Percentiles rank a stretch among this genome's conserved stretches.
These are phyloP conservation scores for Paxillus ammoniavirescens DNA, from an alignment of 768 basidiomycete species.

Conservation along the genomic window DNA sequence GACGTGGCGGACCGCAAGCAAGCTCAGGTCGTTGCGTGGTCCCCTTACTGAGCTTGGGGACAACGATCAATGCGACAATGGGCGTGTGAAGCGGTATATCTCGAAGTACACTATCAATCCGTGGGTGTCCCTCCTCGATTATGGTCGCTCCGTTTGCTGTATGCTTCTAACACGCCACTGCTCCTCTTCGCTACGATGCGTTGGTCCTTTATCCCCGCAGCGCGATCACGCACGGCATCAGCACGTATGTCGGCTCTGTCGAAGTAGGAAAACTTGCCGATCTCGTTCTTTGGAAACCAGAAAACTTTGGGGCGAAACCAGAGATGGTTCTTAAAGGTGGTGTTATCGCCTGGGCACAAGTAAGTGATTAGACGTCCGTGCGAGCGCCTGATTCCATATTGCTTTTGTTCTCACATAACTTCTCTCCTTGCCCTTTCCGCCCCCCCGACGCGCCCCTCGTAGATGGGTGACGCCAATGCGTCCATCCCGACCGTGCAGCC, in stretches of 20 bases:
- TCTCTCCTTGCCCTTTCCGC: too few relatives aligned
- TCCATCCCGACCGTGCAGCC: conserved; percentile 97
- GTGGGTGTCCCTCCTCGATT: conserved; percentile 47
- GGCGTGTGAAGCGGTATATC: conserved; percentile 90
- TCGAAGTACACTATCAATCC: conserved; percentile 98
- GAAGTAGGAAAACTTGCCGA: conserved; percentile 85
- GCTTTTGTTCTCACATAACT: too few relatives aligned
- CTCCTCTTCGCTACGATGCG: not conserved
- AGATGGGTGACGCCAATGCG: conserved; percentile 97
- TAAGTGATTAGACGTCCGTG: conserved; percentile 31
- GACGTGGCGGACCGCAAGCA: conserved; percentile 97
- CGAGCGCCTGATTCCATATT: not conserved
- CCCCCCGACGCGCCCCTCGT: not conserved
- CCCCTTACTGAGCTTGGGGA: conserved; percentile 63
- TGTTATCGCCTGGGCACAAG: conserved; percentile 88
- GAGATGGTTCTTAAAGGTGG: conserved; percentile 96
- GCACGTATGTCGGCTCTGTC: conserved; percentile 82
- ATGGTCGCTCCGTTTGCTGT: not conserved
- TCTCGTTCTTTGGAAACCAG: conserved; percentile 93
- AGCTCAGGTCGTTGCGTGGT: conserved; percentile 81
- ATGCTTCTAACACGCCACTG: not conserved
- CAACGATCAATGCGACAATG: conserved; percentile 57
- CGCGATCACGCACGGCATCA: conserved; percentile 92
- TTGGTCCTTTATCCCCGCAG: conserved; percentile 36
- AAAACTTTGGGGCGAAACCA: conserved; percentile 89